Evolutionary conservation across 2,329 filamentous ascomycete species (phyloP), one percentile per base, ranked within the genome.

Genomic region (Nemania sp.): DNA sequence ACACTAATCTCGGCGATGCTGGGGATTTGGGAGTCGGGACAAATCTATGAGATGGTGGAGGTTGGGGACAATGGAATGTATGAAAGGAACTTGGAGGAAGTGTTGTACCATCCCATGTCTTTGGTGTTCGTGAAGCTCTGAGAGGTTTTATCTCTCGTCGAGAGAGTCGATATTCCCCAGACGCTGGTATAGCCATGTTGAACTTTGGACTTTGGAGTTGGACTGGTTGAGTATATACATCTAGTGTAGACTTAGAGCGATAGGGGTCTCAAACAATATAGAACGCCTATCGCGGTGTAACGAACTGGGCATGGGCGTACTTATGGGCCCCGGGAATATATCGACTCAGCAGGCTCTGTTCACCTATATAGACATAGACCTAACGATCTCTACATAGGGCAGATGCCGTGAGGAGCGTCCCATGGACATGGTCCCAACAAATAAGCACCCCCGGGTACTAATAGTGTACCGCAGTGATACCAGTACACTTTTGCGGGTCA

Each of bases 401-500:
- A 68, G 69, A 67, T 71, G 69, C 72, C 70, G 68, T 70, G 68
- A 72, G 70, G 68, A 74, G 72, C 67, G 69, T 71, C 49, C 64
- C 67, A 61, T 67, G 5, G 70, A 68, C 70, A 72, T 62, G 60
- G 55, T 55, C 11, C 32, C 32, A 35, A 62, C 58, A 70, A 59
- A 67, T 60, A 66, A 64, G 70, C 73, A 69, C 73, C 75, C 49
- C 66, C 54, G 76, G 73, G 75, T 75, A 70, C 47, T 64, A 45
- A 61, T 73, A 75, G 61, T 59, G 49, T 60, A 51, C 53, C 54
- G 26, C 58, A 49, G 60, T 47, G 63, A 71, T 57, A 66, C 70
- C 69, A 69, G 70, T 69, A 72, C 20, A 13, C 20, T n/a, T 56
- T 55, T 67, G 64, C 57, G 53, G 49, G 63, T 61, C 60, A 69